Evolutionary conservation across 2,329 filamentous ascomycete genomes (phyloP).

Genomic region (Cladosporium phlei): DNA sequence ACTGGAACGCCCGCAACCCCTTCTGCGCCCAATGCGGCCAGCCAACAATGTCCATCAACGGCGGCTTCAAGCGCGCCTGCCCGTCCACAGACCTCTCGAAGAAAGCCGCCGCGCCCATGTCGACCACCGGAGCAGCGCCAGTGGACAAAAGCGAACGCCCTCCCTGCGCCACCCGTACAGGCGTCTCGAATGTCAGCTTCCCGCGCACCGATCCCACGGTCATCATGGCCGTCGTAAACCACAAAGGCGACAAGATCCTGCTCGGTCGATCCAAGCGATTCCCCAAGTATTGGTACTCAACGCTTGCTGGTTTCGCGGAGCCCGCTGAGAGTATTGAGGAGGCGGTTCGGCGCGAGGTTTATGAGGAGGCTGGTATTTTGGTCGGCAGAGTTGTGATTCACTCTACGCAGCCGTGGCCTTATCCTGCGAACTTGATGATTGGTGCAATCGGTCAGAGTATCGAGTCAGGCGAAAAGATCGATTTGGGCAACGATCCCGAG

Average conservation of each 20-base stretch:
- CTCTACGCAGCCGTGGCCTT: constrained; percentile 51
- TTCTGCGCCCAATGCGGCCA: constrained; percentile 89
- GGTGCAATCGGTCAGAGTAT: constrained; percentile 78
- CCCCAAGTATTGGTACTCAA: constrained; percentile 81
- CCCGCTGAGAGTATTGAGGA: constrained; percentile 49
- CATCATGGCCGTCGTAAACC: constrained; percentile 86
- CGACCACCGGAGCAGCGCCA: constrained; percentile 15
- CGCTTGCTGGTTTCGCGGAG: constrained; percentile 59
- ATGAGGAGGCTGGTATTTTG: constrained; percentile 46
- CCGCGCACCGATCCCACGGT: constrained; percentile 90
- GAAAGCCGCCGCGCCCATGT: constrained; percentile 28
- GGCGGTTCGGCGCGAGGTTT: constrained; percentile 48
- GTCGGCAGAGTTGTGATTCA: constrained; percentile 49
- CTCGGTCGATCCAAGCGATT: constrained; percentile 82
- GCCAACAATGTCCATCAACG: constrained; percentile 71
- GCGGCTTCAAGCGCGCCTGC: constrained; percentile 75
- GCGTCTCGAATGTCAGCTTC: constrained; percentile 86
- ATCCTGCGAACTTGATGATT: constrained; percentile 51
- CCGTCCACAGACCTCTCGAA: constrained; percentile 61
- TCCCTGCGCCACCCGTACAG: constrained; percentile 74
- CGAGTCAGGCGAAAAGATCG: constrained; percentile 70
- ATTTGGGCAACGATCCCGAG: constrained; percentile 83
- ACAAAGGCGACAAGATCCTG: constrained; percentile 70
- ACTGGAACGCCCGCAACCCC: constrained; percentile 91
- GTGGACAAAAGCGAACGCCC: constrained; percentile 50